These are phyloP conservation scores for Bipolaris zeicola DNA, from an alignment of 2,329 filamentous ascomycete species.

Conservation along the genomic window DNA sequence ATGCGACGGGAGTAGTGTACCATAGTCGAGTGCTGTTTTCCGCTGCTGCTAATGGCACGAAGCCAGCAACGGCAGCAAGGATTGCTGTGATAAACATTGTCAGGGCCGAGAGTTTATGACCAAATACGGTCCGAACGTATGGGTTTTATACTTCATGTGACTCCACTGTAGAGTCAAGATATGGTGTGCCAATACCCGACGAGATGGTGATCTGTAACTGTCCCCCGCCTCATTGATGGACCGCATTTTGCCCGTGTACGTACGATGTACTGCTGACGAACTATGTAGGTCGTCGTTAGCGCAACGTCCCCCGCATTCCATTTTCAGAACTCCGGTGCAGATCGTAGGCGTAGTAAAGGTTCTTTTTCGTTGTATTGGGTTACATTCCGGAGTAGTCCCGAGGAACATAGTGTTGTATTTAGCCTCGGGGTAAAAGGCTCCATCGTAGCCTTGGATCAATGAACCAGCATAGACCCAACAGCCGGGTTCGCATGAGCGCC, in stretches of 20 bases:
- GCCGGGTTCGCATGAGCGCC: neutral
- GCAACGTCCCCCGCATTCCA: slow-evolving; percentile 6
- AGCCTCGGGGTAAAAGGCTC: slow-evolving; percentile 6
- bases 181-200: neutral
- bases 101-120: neutral
- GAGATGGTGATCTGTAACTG: neutral
- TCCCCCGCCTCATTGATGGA: slow-evolving; percentile 5
- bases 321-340: neutral
- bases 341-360: neutral
- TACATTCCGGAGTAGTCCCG: slow-evolving; percentile 7
- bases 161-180: neutral
- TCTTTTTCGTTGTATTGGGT: slow-evolving; percentile 1
- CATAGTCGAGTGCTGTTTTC: slow-evolving; percentile 7
- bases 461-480: neutral
- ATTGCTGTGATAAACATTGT: neutral
- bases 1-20: slow-evolving; percentile 4
- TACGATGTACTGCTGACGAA: neutral
- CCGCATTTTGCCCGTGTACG: slow-evolving; percentile 1
- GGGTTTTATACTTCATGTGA: neutral
- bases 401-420: slow-evolving; percentile 11
- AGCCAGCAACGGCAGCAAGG: neutral
- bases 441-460: neutral
- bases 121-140: neutral
- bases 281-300: neutral
- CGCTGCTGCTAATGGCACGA: neutral